Evolutionary conservation across 2,329 filamentous ascomycete genomes (phyloP), one percentile per base, ranked within the genome.

Genomic region (Monosporascus sp.): DNA sequence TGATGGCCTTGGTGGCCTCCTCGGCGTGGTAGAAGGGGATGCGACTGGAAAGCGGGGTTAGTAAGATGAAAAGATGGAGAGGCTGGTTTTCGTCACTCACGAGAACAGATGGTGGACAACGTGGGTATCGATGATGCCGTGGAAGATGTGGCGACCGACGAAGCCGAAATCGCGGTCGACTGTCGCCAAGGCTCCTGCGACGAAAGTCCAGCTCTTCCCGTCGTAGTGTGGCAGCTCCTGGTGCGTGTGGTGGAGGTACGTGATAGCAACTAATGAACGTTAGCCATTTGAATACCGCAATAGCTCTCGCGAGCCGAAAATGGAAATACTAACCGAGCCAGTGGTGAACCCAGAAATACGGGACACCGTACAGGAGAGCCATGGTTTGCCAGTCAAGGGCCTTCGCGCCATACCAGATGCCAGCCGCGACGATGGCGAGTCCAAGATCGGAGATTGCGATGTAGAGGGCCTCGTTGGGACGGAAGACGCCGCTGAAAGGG

Each of bases 241-340:
- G 65, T 88, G 82, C 52, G 84, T 87, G 76, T 89, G 86, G 70
- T 89, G 86, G 20, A 89, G 83, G 70, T 87, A 89, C 48, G 86
- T 89, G 65, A 89, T 89, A 58, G 85, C 85, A 20, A 89, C 85
- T 84, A 37, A 54, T 43, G 26, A 38, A 31, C 35, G 64, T 63
- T 61, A 67, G 53, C 52, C n/a, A 49, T 45, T 48, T 27, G n/a
- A 44, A 43, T 43, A 24, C 9, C 5, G 5, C 5, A 9, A 19
- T 40, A 11, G 17, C 19, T 40, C 37, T 4, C 22, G 31, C 22
- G 35, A 50, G 43, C n/a, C 24, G 8, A 40, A 50, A 47, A 7
- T n/a, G 35, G 22, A 27, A 9, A 45, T 47, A 72, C 77, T 62
- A 71, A 83, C 79, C 78, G 51, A 88, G 76, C 84, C 84, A 88